Conservation (phyloP, 2,329 filamentous ascomycete species). For the Fusarium bactridioides region DNA sequence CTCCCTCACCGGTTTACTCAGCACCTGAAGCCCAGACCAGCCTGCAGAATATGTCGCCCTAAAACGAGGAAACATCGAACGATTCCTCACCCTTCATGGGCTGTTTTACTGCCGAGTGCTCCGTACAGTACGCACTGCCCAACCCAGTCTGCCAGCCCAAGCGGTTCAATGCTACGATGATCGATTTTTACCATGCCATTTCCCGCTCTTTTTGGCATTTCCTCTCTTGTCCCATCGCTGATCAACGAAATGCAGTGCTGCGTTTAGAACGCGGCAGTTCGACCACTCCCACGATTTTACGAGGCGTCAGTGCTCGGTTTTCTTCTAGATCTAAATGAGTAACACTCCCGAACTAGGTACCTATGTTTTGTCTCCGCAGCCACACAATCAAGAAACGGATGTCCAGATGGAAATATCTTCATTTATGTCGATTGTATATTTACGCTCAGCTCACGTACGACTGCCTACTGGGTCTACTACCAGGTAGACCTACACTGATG, state of each 20-base stretch:
- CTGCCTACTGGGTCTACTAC: background rate
- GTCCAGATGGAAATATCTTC: constrained; percentile 6
- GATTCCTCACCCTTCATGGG: constrained; percentile 25
- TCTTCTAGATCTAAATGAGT: background rate
- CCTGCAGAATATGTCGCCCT: constrained; percentile 13
- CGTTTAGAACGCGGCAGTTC: background rate
- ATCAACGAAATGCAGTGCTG: background rate
- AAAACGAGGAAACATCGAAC: constrained; percentile 25
- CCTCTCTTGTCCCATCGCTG: background rate
- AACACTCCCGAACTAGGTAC: background rate
- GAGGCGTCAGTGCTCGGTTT: background rate
- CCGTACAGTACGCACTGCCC: constrained; percentile 27
- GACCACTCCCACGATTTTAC: background rate
- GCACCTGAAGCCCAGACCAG: background rate
- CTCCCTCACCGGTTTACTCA: constrained; percentile 3
- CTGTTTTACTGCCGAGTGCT: constrained; percentile 25
- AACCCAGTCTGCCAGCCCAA: constrained; percentile 5
- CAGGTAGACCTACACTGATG: constrained; percentile 9
- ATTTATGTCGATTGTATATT: constrained; percentile 20
- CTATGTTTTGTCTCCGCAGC: background rate
- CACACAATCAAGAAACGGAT: background rate
- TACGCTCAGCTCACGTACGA: constrained; percentile 1
- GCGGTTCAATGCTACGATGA: constrained; percentile 19
- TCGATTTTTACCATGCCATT: constrained; percentile 15
- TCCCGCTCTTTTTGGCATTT: background rate